Evolutionary conservation across 2,329 filamentous ascomycete species (phyloP), one percentile per base, ranked within the genome.

Genomic region (Aschersonia sp.): DNA sequence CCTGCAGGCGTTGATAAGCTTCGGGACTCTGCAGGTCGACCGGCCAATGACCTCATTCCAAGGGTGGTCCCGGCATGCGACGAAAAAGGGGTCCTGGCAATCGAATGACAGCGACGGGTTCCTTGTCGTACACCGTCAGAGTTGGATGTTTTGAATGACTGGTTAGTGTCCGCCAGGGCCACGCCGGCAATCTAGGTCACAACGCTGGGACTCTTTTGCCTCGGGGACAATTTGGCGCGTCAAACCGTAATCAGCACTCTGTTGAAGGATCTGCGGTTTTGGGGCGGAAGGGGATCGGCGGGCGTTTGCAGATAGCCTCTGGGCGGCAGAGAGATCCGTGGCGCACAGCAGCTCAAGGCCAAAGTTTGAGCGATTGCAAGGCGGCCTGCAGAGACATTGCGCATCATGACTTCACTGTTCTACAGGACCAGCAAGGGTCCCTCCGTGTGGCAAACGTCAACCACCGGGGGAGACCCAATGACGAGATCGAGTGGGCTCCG

Each of bases 41-140:
- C 31, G 42, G 14, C 43, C 49, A 49, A 45, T 47, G 44, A 51
- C 47, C 49, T 47, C 44, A 49, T 47, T 41, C 14, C 9, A 14
- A 29, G 30, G 33, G 7, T 7, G 14, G 31, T 42, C 30, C 30
- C 31, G 29, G 46, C 30, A 33, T 22, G 12, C 35, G 12, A 37
- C 35, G 12, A 37, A 12, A 37, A 42, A 29, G 14, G 41, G 14
- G 22, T 22, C 22, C 22, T 22, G 22, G 22, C 22, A 22, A 22
- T 22, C 22, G 22, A 22, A 22, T 22, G 22, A 22, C 22, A 22
- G 22, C 22, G 22, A 22, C 22, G 22, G 22, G 22, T 3, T 22
- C 22, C 22, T 22, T 22, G 22, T 22, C 22, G 22, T 22, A 22
- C 22, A 22, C 22, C 22, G 22, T 22, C 22, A 22, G 22, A 22